Evolutionary conservation across 305 asterid genomes (phyloP), one percentile per base, ranked within the genome.

Genomic region (Fraxinus albicans): DNA sequence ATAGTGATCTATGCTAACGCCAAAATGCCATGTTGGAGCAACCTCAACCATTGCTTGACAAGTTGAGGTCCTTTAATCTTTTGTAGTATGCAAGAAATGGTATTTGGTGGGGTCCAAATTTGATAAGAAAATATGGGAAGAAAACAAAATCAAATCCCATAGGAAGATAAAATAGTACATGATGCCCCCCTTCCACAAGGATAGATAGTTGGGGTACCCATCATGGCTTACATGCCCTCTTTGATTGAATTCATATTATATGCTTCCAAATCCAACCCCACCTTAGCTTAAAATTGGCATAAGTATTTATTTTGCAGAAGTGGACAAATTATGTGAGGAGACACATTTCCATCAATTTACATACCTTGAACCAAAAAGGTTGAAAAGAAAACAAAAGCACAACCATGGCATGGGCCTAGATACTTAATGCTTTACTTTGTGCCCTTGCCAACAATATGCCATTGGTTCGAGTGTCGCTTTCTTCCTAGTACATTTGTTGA

Each of bases 141-240:
- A 77, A 77, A 77, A 27, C 80, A 47, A 77, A 77, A 77, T 53
- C 38, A 47, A 77, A 33, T 77, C 80, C 67, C 7, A 13, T 15
- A 21, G 27, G 80, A 77, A 17, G 63, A 9, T 29, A 38, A 44
- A 13, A 76, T 42, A 50, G 36, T 29, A 44, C 79, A 13, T 38
- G 75, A 69, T 69, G 75, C 67, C 12, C 33, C 79, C 23, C 69
- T 77, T 76, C 19, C 80, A 77, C 70, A 47, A 50, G 67, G 60
- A 34, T 77, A 47, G 55, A 50, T 42, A 47, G 80, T 12, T 77
- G 80, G 80, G 80, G 80, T 77, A 15, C 80, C 80, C 80, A 77
- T 77, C 72, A 77, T 50, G 80, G 69, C 29, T 29, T 69, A 35
- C 75, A 69, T 69, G 75, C 33, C 75, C 60, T 53, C 70, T 77